Evolutionary conservation across 2,329 filamentous ascomycete species (phyloP), one percentile per base, ranked within the genome.

Genomic region (Diaporthe helianthi): DNA sequence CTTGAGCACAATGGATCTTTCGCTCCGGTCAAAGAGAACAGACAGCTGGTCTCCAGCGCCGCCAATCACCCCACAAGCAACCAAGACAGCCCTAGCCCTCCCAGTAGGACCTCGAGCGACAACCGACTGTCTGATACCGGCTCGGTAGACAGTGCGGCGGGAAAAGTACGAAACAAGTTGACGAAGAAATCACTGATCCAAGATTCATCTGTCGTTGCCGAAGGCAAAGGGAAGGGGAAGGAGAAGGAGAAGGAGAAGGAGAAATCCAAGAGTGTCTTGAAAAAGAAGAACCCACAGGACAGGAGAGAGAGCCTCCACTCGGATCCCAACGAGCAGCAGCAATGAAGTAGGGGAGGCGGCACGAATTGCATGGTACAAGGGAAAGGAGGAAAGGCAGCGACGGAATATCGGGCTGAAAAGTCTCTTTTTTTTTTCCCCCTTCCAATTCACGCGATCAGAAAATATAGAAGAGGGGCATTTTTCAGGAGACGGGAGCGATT

Each of bases 91-190:
- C 68, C 60, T 19, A 55, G 67, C 19, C 65, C 74, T 10, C 73
- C 76, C 6, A 79, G 76, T 49, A 76, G 75, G 12, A 71, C 74
- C 12, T 79, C 79, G 17, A 81, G 78, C 68, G 79, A 80, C 58
- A 78, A 76, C 41, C 75, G 74, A 26, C 74, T 75, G 10, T 73
- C 75, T 9, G 79, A 81, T 31, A 72, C 72, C 19, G 74, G 71
- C 3, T 77, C 76, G 2, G 66, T 73, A n/a, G 74, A 75, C 22
- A 19, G 47, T 33, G 29, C 55, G 17, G 52, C 36, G 9, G 60
- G 66, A 2, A 73, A 73, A 41, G 64, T 72, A 22, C 71, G 71
- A 29, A 71, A 69, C n/a, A 73, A 72, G 60, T 52, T 72, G 67
- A 72, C 69, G 12, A 73, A 73, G 65, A 70, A 61, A 17, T 53